Evolutionary conservation across 164 flowering plant species (phyloP), one percentile per base, ranked within the genome.

Genomic region (Vitis labrusca): DNA sequence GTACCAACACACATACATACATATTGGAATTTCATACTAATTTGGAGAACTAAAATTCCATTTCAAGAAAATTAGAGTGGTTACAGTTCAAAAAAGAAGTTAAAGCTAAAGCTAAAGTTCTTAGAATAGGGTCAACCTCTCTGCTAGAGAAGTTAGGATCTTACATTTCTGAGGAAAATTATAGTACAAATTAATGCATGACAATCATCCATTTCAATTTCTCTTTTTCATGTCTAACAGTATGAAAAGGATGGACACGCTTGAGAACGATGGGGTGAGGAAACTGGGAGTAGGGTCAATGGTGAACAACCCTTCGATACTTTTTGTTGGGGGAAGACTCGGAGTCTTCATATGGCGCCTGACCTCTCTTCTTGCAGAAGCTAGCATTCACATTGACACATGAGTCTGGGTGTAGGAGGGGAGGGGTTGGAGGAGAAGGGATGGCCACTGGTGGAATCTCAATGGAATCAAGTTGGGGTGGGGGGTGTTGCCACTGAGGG

Each of bases 401-500:
- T 0, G 78, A 61, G 58, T 54, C 67, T 48, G 48, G 73, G 17
- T 29, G 59, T 1, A 57, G 37, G 17, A 67, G 71, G 2, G 32
- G 47, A 60, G 63, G 9, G 12, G 14, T 37, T 5, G 44, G 44
- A 6, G 47, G n/a, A 9, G 63, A 56, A 74, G 77, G 63, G 60
- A 77, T 73, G 50, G 69, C 15, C 58, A 79, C 81, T 9, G 80
- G 81, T 14, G 83, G 85, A 9, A 81, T 79, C 8, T 81, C 82
- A 58, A 65, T 50, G 64, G 79, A 70, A 66, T 77, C 65, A 19
- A 82, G 71, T 8, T 72, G 74, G 2, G 85, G 85, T 10, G 85
- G 85, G 2, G 85, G 85, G 63, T 77, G 85, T 67, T 77, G 79
- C 83, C 85, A 82, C 13, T 73, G 79, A 47, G 85, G 85, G 17